Conservation (phyloP, 1,139 yeast species). For the Pneumocystis murina region DNA sequence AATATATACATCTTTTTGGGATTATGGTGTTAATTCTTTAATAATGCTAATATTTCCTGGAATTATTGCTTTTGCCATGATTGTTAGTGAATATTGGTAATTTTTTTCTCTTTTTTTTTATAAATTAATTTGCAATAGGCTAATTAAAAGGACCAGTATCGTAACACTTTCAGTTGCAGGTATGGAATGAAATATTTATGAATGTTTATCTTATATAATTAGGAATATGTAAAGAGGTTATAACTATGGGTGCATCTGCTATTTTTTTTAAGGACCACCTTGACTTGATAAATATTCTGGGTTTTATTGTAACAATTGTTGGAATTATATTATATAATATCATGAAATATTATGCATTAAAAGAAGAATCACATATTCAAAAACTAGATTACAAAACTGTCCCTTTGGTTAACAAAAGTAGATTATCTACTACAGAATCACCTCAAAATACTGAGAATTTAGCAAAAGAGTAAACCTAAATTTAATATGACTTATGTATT, state of each 20-base stretch:
- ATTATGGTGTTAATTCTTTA: conserved; percentile 36
- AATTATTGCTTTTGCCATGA: conserved; percentile 73
- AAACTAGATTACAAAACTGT: neutral
- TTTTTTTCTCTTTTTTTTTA: neutral
- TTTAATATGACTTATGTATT: neutral
- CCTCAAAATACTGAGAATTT: neutral
- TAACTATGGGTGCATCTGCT: conserved; percentile 61
- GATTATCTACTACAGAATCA: conserved; percentile 1
- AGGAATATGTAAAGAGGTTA: conserved; percentile 80
- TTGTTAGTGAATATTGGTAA: conserved; percentile 54
- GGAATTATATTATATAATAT: conserved; percentile 71
- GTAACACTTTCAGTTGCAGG: conserved; percentile 66
- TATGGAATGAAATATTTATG: neutral
- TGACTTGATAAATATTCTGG: conserved; percentile 53
- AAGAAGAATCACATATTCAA: conserved; percentile 3
- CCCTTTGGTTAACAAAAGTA: neutral
- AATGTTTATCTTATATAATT: neutral
- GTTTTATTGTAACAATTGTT: conserved; percentile 55
- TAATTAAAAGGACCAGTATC: conserved; percentile 69
- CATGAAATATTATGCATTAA: conserved; percentile 15
- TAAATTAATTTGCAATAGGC: conserved; percentile 25
- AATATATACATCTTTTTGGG: conserved; percentile 46
- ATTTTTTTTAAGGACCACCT: conserved; percentile 62
- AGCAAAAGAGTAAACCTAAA: neutral
- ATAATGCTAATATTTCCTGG: conserved; percentile 65